Conservation (phyloP, 108 stramenopile genomes). For the Cylindrotheca fusiformis region DNA sequence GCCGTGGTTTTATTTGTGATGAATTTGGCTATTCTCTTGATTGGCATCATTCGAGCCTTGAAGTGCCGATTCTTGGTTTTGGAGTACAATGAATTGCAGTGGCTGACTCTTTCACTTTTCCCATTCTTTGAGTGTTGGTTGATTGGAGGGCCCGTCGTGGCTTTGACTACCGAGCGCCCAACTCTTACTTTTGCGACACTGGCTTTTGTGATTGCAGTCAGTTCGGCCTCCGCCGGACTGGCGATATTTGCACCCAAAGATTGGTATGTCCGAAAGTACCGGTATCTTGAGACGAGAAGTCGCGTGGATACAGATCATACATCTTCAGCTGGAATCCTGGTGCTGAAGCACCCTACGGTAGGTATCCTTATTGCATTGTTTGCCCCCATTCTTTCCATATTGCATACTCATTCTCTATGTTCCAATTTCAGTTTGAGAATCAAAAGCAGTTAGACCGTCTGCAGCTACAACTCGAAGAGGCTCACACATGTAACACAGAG, state of each 20-base stretch:
- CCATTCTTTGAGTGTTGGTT: slow-evolving; percentile 35
- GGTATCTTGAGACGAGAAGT: slow-evolving; percentile 3
- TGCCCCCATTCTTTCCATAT: background rate
- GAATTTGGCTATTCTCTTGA: slow-evolving; percentile 12
- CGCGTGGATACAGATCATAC: slow-evolving; percentile 1
- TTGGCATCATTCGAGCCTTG: slow-evolving; percentile 26
- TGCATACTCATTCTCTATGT: background rate
- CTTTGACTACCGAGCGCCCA: slow-evolving; percentile 16
- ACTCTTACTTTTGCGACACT: slow-evolving; percentile 18
- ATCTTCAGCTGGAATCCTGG: slow-evolving; percentile 13
- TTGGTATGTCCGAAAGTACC: slow-evolving; percentile 34
- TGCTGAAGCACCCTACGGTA: slow-evolving; percentile 35
- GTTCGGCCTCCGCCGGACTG: slow-evolving; percentile 10
- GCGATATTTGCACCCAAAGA: slow-evolving; percentile 35
- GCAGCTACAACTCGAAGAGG: slow-evolving; percentile 18
- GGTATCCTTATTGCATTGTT: background rate
- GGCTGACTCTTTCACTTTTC: slow-evolving; percentile 25
- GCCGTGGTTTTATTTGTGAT: slow-evolving; percentile 6
- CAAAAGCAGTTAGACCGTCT: slow-evolving; percentile 21
- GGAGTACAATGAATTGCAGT: slow-evolving; percentile 37
- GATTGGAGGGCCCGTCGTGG: slow-evolving; percentile 20
- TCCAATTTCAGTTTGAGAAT: slow-evolving; percentile 20
- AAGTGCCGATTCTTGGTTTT: slow-evolving; percentile 31
- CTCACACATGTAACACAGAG: slow-evolving; percentile 23
- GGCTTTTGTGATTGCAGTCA: slow-evolving; percentile 16